A percentile compares a stretch with the other conserved stretches of the same genome.
Conservation (phyloP, 2,329 filamentous ascomycete genomes). For the Colletotrichum lupini region DNA sequence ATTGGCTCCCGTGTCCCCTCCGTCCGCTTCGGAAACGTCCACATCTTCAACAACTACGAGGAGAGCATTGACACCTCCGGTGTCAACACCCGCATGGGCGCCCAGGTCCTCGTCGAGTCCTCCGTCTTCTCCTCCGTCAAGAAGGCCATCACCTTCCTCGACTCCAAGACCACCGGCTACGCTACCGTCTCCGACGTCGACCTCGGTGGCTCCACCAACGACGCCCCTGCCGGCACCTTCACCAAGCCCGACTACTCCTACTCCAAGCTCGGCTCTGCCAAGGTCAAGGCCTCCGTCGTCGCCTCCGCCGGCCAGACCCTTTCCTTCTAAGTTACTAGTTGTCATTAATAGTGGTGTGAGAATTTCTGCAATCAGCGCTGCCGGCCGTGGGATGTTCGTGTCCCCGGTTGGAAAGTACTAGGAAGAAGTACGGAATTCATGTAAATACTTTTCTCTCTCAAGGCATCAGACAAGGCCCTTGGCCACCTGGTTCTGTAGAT, state of each 20-base stretch:
- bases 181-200: conserved; percentile 54
- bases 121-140: conserved; percentile 58
- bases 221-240: conserved; percentile 62
- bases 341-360: neutral
- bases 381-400: neutral
- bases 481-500: conserved; percentile 1
- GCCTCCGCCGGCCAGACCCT: conserved; percentile 52
- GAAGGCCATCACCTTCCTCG: conserved; percentile 49
- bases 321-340: conserved; percentile 40
- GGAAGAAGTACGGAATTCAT: conserved; percentile 22
- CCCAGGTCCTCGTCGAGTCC: conserved; percentile 70
- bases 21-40: conserved; percentile 73
- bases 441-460: conserved; percentile 31
- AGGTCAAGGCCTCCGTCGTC: conserved; percentile 56
- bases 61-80: conserved; percentile 54
- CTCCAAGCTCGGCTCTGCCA: conserved; percentile 55
- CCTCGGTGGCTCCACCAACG: conserved; percentile 57
- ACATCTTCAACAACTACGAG: conserved; percentile 66
- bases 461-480: neutral
- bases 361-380: conserved; percentile 19
- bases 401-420: neutral
- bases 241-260: conserved; percentile 63
- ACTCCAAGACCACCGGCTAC: conserved; percentile 55
- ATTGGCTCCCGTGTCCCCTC: conserved; percentile 72
- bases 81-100: conserved; percentile 67